phyloP scores from a whole-genome alignment of 2,329 filamentous ascomycete genomes.

The Penicillium sp. region DNA sequence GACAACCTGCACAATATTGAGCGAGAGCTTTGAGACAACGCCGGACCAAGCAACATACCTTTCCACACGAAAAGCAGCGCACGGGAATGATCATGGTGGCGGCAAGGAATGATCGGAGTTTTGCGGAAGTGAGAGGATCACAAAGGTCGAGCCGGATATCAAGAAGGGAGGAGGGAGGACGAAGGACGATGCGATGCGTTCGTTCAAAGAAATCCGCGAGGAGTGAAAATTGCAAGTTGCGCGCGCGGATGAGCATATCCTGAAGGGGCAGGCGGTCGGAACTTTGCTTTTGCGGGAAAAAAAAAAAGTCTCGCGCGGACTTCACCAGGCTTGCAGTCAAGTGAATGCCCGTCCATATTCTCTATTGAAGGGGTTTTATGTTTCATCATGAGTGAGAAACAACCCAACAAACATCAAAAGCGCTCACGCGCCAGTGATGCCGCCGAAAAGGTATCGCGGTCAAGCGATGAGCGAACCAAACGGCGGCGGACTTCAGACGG shows the following conservation, averaged over 20 bases:
- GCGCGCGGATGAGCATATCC: not conserved
- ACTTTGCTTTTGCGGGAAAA: not conserved
- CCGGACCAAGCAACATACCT: slow-evolving; percentile 62
- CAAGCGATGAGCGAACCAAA: slow-evolving; percentile 34
- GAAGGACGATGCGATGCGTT: too few species aligned
- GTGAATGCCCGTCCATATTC: too few species aligned
- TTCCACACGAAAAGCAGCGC: slow-evolving; percentile 98
- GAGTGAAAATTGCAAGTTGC: slow-evolving; percentile 4
- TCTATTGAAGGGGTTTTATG: slow-evolving; percentile 9
- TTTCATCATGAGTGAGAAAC: slow-evolving; percentile 24
- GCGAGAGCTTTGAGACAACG: slow-evolving; percentile 9
- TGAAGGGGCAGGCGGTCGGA: not conserved
- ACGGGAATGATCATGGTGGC: slow-evolving; percentile 91
- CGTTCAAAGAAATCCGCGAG: too few species aligned
- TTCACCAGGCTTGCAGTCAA: too few species aligned
- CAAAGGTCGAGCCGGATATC: not conserved
- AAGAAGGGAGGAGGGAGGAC: not conserved
- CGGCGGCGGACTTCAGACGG: slow-evolving; percentile 35
- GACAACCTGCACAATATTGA: slow-evolving; percentile 69
- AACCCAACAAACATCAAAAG: slow-evolving; percentile 31
- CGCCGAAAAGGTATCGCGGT: slow-evolving; percentile 25
- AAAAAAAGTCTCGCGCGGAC: not conserved
- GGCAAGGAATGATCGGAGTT: not conserved
- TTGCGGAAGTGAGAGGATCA: too few species aligned
- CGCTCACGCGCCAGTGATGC: slow-evolving; percentile 36